phyloP scores from a whole-genome alignment of 176 grass and related monocot genomes.

The Oryza nivara region DNA sequence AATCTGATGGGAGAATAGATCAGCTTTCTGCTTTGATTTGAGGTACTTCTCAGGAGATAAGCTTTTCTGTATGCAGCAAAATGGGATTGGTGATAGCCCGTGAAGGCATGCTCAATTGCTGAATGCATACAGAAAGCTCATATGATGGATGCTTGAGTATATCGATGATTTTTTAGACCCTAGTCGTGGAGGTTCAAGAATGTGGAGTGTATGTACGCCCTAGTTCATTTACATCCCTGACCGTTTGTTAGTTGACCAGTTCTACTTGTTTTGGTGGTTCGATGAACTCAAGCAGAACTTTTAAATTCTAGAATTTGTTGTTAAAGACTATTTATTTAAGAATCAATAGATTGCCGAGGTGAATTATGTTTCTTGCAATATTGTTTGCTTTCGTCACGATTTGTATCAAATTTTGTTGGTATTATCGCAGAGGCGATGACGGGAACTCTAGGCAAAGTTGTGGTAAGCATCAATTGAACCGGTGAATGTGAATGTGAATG shows the following conservation, averaged over 20 bases:
- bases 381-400: too few species aligned
- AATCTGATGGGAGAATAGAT: constrained; percentile 25
- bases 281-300: constrained; percentile 15
- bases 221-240: neutral
- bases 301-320: neutral
- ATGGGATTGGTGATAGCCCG: constrained; percentile 3
- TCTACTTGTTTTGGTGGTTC: neutral
- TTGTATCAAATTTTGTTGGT: too few species aligned
- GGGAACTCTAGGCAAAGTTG: too few species aligned
- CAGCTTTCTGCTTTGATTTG: constrained; percentile 29
- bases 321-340: constrained; percentile 13
- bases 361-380: neutral
- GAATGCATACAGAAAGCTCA: constrained; percentile 21
- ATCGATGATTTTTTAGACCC: neutral
- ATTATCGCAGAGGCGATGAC: too few species aligned
- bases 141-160: neutral
- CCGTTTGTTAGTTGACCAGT: neutral
- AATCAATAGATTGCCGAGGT: neutral
- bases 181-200: neutral
- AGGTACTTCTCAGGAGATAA: neutral
- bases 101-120: neutral
- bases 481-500: too few species aligned
- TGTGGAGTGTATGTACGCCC: neutral
- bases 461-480: too few species aligned
- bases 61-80: constrained; percentile 37